Conservation (phyloP, 208 protist species). For the Trypanosoma platydactyli region DNA sequence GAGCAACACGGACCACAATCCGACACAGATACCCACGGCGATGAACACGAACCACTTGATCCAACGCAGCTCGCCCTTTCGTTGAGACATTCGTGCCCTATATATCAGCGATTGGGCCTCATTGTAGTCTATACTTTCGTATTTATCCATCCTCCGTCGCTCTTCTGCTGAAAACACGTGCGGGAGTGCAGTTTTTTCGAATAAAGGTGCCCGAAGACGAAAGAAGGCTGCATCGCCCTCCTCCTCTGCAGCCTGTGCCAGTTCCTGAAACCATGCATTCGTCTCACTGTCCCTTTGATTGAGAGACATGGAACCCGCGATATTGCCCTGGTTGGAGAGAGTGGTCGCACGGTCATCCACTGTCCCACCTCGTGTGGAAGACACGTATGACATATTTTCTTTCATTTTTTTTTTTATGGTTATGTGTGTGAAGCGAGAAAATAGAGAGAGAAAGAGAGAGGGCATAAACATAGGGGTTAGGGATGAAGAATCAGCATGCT, state of each 20-base stretch:
- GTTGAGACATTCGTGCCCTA: slow-evolving; percentile 31
- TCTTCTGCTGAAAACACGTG: slow-evolving; percentile 67
- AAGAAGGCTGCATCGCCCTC: slow-evolving; percentile 46
- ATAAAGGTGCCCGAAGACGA: slow-evolving; percentile 43
- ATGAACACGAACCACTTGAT: slow-evolving; percentile 67
- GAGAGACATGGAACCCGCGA: slow-evolving; percentile 6
- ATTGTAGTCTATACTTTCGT: slow-evolving; percentile 81
- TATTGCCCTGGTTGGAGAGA: neutral
- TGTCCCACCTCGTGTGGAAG: neutral
- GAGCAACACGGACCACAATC: slow-evolving; percentile 63
- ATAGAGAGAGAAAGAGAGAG: slow-evolving; percentile 20
- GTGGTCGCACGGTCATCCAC: neutral
- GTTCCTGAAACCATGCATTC: slow-evolving; percentile 52
- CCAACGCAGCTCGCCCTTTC: slow-evolving; percentile 36
- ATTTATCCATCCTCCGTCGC: slow-evolving; percentile 69
- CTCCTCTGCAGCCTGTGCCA: slow-evolving; percentile 43
- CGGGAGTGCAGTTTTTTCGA: slow-evolving; percentile 44
- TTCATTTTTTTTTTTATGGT: slow-evolving; percentile 2
- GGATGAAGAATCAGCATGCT: neutral
- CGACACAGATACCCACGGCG: slow-evolving; percentile 55
- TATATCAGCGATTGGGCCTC: slow-evolving; percentile 55
- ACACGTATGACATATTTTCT: neutral
- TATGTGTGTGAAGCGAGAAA: neutral
- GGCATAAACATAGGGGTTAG: slow-evolving; percentile 9
- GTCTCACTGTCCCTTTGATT: slow-evolving; percentile 27